Conservation (phyloP, 176 grass and related monocot species). For the Oryza meyeriana region DNA sequence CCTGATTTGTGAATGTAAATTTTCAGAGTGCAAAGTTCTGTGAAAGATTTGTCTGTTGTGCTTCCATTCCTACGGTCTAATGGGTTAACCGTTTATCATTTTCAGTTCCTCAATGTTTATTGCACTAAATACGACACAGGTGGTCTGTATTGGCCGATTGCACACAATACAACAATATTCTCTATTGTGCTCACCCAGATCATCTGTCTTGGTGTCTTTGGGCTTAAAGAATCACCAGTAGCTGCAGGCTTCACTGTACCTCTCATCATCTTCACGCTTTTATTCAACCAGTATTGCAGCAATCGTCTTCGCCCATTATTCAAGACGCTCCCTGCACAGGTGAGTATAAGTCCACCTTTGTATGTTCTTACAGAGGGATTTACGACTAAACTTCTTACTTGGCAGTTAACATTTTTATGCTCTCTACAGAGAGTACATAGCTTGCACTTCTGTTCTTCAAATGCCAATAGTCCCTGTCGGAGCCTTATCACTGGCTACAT, state of each 20-base stretch:
- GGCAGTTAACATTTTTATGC: not conserved
- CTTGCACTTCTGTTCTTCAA: not conserved
- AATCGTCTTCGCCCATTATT: constrained; percentile 77
- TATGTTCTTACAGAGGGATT: not conserved
- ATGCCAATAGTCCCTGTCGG: not conserved
- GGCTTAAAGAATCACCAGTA: constrained; percentile 76
- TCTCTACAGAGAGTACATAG: not conserved
- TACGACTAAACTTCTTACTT: not conserved
- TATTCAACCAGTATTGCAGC: constrained; percentile 89
- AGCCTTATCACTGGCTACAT: not conserved
- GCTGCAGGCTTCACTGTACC: constrained; percentile 73
- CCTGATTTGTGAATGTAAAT: not conserved
- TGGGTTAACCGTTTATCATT: not conserved
- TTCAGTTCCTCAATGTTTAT: constrained; percentile 88
- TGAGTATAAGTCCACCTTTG: constrained; percentile 27
- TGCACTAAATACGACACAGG: constrained; percentile 77
- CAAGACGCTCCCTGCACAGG: constrained; percentile 72
- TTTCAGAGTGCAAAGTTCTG: not conserved
- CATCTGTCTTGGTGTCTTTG: constrained; percentile 85
- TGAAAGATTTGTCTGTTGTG: not conserved
- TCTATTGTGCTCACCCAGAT: constrained; percentile 86
- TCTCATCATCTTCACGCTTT: constrained; percentile 72
- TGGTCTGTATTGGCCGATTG: constrained; percentile 81
- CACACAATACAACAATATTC: constrained; percentile 88
- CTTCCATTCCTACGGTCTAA: constrained; percentile 3